Base-by-base conservation (phyloP, 2,329 filamentous ascomycete species). In the Fusarium pilosicola region DNA sequence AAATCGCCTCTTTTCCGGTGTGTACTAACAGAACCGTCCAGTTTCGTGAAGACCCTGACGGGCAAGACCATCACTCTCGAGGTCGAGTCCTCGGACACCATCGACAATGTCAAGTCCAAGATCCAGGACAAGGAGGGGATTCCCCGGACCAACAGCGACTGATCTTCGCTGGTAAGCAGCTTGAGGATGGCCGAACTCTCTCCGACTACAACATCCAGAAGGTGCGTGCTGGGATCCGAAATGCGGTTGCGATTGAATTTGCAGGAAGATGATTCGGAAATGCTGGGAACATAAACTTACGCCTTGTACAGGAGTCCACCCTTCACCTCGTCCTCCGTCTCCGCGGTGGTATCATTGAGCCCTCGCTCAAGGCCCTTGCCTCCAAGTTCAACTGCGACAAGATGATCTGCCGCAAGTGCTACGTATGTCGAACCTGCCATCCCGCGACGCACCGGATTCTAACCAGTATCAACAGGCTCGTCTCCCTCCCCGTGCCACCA, bases 361-460 rank as follows among this genome's bases (percentile, higher is more conserved):
- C 96, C 82, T 98, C 95, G 82, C 92, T 98, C 83, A 98, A 98
- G 93, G 96, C 94, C 80, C 92, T 98, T 77, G 96, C 96, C 84
- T 95, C 93, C 90, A 98, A 98, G 91, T 98, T 97, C 92, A 98
- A 99, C 93, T 98, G 96, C 93, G 96, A 98, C 80, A 98, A 98
- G 93, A 96, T 96, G 93, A 97, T 98, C 88, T 98, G 96, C 94
- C 96, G 96, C 91, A 98, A 99, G 94, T 99, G 96, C 93, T 98
- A 98, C 88, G 94, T 96, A 92, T 81, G 93, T 92, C 46, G 17
- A 61, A 15, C 36, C 26, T 42, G 38, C 15, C 20, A 30, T 64
- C 15, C 18, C 52, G n/a, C 26, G 26, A 28, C 51, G 17, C 49
- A 48, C 14, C 38, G 20, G 45, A 56, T 24, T 49, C 68, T 45